phyloP scores from a whole-genome alignment of 2,329 filamentous ascomycete species.

The Aspergillus novoparasiticus region DNA sequence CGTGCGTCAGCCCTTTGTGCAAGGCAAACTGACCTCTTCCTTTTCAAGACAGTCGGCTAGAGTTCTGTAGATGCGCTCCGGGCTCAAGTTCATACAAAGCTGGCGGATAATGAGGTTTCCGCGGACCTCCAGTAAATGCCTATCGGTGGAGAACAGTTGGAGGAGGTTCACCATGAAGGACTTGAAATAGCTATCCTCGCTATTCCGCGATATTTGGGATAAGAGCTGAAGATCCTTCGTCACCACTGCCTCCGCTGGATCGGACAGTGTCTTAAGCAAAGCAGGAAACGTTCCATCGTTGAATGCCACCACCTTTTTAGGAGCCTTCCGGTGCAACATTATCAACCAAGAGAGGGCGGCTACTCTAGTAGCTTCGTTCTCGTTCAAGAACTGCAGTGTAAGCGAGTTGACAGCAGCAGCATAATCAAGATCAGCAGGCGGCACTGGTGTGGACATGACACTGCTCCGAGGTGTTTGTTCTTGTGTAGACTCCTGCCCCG shows the following conservation, averaged over 20 bases:
- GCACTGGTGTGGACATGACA: constrained; percentile 49
- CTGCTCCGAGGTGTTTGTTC: constrained; percentile 51
- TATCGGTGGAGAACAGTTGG: constrained; percentile 92
- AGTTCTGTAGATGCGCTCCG: constrained; percentile 93
- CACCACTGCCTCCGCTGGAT: constrained; percentile 92
- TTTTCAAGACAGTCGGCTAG: constrained; percentile 96
- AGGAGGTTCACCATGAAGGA: constrained; percentile 98
- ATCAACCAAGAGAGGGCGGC: constrained; percentile 95
- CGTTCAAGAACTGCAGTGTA: constrained; percentile 90
- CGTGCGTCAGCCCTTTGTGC: background rate
- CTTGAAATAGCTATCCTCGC: constrained; percentile 94
- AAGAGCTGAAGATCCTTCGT: constrained; percentile 90
- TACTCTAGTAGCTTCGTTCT: constrained; percentile 93
- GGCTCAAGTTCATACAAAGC: constrained; percentile 86
- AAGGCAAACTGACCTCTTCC: constrained; percentile 64
- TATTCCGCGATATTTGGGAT: constrained; percentile 94
- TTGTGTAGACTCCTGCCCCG: constrained; percentile 28
- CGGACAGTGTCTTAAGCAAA: constrained; percentile 91
- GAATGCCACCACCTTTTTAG: constrained; percentile 88
- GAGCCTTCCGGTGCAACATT: constrained; percentile 95
- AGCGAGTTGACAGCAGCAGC: constrained; percentile 91
- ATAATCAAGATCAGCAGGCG: constrained; percentile 78
- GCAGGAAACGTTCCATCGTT: constrained; percentile 98
- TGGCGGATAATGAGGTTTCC: constrained; percentile 97
- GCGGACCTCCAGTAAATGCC: constrained; percentile 83